These are phyloP conservation scores for Moricandia moricandioides DNA, from an alignment of 345 rosid genomes.

Conservation along the genomic window DNA sequence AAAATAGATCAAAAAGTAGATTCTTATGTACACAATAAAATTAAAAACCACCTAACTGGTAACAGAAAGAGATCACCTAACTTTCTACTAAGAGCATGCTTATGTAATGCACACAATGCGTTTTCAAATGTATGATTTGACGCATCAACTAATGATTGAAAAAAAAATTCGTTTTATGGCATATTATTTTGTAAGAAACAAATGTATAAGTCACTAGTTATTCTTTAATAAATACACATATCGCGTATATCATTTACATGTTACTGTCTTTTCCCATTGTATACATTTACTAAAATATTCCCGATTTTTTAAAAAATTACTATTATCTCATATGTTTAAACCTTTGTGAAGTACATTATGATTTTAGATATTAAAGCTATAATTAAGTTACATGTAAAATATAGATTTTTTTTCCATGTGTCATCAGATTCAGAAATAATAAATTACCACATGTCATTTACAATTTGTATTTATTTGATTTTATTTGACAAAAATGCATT, in stretches of 20 bases:
- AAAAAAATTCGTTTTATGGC: background rate
- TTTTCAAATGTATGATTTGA: background rate
- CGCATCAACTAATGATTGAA: background rate
- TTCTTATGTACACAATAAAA: background rate
- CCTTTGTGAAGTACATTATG: background rate
- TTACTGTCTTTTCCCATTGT: background rate
- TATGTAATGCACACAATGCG: background rate
- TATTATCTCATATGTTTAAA: background rate
- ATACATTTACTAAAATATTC: background rate
- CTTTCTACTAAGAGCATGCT: constrained; percentile 9
- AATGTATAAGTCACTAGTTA: background rate
- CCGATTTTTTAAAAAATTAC: background rate
- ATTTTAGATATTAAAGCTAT: too few relatives aligned
- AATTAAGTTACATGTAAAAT: too few relatives aligned
- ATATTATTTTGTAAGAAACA: background rate
- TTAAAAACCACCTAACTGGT: background rate
- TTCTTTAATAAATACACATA: background rate
- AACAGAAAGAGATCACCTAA: constrained; percentile 20
- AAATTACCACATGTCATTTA: background rate
- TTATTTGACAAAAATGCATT: background rate
- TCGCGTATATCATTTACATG: background rate
- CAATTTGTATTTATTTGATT: background rate
- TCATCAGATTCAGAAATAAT: background rate
- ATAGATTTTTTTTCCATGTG: too few relatives aligned
- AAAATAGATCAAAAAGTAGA: background rate